Percentiles rank a stretch among this genome's conserved stretches.
Evolutionary conservation across 306 rosid species (phyloP).

Genomic region (Trifolium fragiferum): DNA sequence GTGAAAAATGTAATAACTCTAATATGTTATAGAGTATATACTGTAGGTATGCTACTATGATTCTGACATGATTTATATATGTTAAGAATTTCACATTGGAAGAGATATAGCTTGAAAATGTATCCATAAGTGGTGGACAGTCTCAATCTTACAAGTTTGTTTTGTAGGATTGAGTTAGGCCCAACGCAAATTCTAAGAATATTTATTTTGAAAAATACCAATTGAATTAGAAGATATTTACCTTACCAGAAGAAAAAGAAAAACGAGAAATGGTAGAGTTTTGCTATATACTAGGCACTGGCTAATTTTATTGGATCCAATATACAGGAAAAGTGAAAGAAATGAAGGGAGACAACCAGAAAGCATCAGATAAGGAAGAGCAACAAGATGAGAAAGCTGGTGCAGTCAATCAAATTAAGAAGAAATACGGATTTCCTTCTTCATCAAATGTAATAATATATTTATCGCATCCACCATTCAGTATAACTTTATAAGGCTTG

Average conservation of each 20-base stretch:
- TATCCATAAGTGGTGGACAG: too few relatives aligned
- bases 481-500: neutral
- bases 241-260: neutral
- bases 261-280: neutral
- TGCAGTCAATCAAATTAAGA: slow-evolving; percentile 76
- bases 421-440: slow-evolving; percentile 73
- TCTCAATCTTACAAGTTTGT: too few relatives aligned
- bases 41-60: neutral
- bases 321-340: slow-evolving; percentile 80
- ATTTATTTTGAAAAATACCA: neutral
- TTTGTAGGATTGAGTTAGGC: too few relatives aligned
- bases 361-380: slow-evolving; percentile 60
- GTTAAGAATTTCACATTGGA: too few relatives aligned
- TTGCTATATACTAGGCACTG: neutral
- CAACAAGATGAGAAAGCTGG: slow-evolving; percentile 58
- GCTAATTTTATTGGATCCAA: slow-evolving; percentile 38
- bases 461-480: neutral
- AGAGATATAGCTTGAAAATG: too few relatives aligned
- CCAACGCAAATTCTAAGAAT: too few relatives aligned
- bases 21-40: neutral
- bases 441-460: slow-evolving; percentile 59
- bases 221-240: neutral
- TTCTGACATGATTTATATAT: neutral
- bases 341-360: slow-evolving; percentile 65
- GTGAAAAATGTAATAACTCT: neutral